phyloP scores from a whole-genome alignment of 2,329 filamentous ascomycete species.

The Arthrobotrys sphaeroides region DNA sequence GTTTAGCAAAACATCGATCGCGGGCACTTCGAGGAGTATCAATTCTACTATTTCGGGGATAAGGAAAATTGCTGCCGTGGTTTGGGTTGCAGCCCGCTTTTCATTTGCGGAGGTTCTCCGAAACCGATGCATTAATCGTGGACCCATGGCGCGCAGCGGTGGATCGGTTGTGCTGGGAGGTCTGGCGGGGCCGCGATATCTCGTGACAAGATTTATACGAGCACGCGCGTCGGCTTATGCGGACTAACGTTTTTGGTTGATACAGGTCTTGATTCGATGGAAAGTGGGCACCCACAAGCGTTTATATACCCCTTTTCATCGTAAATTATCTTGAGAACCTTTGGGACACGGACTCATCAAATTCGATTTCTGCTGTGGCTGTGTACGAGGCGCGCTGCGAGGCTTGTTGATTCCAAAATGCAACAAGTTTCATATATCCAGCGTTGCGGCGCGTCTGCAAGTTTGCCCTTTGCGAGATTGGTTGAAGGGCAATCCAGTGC shows the following conservation, averaged over 20 bases:
- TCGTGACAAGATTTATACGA: neutral
- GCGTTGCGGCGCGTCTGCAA: too few relatives aligned
- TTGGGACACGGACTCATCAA: neutral
- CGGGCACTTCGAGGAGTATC: conserved; percentile 19
- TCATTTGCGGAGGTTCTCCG: neutral
- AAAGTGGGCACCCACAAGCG: neutral
- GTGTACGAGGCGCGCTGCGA: neutral
- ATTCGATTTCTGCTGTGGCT: conserved; percentile 1
- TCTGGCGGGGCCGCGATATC: neutral
- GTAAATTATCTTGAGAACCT: neutral
- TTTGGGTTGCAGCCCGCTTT: neutral
- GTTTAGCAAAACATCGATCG: conserved; percentile 14
- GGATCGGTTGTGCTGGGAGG: neutral
- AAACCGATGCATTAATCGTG: neutral
- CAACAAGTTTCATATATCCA: too few relatives aligned
- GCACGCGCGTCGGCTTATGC: too few relatives aligned
- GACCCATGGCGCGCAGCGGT: neutral
- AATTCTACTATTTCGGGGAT: conserved; percentile 20
- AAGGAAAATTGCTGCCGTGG: neutral
- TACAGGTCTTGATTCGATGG: too few relatives aligned
- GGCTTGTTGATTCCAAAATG: neutral
- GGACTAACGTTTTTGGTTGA: too few relatives aligned
- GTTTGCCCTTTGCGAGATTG: too few relatives aligned
- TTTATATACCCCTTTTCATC: neutral
- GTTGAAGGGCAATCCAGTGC: too few relatives aligned